Evolutionary conservation across 1,139 yeast genomes (phyloP), one percentile per base, ranked within the genome.

Genomic region (Hanseniaspora sp.): DNA sequence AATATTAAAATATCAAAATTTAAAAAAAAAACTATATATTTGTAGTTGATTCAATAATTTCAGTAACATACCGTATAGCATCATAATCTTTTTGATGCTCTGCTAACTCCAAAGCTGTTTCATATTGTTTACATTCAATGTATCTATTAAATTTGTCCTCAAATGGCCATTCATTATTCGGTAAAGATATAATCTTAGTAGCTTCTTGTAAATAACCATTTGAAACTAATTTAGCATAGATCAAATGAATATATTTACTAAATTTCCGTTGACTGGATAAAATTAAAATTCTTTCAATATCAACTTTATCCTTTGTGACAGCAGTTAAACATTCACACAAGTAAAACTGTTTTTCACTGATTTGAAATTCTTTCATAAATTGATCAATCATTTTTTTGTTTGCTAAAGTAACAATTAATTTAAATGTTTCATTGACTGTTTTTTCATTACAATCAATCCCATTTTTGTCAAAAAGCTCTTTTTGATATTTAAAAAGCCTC

Each of bases 281-380:
- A 41, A 71, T 68, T 58, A 69, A 77, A 39, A 90, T 67, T 49
- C 78, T 80, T 33, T 81, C 85, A 72, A 84, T 86, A 52, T 82
- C 80, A 7, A 76, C 72, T 1, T 73, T 63, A 13, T 73, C 68
- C 0, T 80, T 72, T 53, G 79, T 73, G 0, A 78, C 76, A 28
- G 77, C 76, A 1, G 51, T 7, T n/a, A 44, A 23, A 23, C 88
- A 66, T 29, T 81, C 79, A 34, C 82, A 68, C 69, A 79, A 77
- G 74, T 87, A 81, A 58, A 75, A 78, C 58, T 85, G 83, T 57
- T 75, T 78, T 8, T 78, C 83, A 0, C 81, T 69, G 0, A 90
- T 68, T 53, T 78, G 80, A 64, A 86, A 81, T 23, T 80, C 83
- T 57, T 78, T 78, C 7, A 76, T 72, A 3, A 86, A 63, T 56